Evolutionary conservation across 2,329 filamentous ascomycete genomes (phyloP).

Genomic region (Hyphodiscus sp.): DNA sequence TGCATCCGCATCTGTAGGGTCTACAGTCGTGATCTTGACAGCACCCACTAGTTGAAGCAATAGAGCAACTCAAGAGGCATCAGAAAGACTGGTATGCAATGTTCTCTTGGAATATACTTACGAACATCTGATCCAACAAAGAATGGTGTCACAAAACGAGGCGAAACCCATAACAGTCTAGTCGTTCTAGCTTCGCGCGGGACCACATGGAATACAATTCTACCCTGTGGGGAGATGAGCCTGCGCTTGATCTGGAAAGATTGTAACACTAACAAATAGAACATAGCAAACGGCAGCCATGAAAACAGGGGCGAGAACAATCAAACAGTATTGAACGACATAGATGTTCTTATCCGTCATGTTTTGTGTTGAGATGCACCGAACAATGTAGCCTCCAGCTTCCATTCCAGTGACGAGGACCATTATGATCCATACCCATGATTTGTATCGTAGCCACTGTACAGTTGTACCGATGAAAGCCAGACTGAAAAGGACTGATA

Average conservation of each 20-base stretch:
- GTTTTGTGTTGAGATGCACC: constrained; percentile 16
- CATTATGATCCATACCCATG: constrained; percentile 31
- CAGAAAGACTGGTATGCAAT: not conserved
- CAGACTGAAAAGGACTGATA: constrained; percentile 25
- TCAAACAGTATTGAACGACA: constrained; percentile 24
- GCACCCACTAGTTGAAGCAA: constrained; percentile 21
- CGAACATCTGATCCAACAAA: constrained; percentile 25
- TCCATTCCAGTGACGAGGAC: constrained; percentile 23
- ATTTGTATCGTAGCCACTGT: constrained; percentile 30
- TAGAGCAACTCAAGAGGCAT: constrained; percentile 15
- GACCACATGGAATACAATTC: constrained; percentile 28
- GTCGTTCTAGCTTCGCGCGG: constrained; percentile 16
- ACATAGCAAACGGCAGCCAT: constrained; percentile 30
- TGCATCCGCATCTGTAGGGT: constrained; percentile 28
- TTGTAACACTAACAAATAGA: constrained; percentile 20
- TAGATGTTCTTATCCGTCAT: constrained; percentile 16
- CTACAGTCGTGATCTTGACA: constrained; percentile 35
- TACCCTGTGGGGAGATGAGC: constrained; percentile 10
- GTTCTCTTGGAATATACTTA: constrained; percentile 1
- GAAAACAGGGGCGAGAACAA: constrained; percentile 29
- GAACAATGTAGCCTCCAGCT: constrained; percentile 18
- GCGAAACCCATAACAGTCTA: constrained; percentile 22
- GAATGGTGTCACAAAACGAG: constrained; percentile 23
- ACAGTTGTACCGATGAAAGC: constrained; percentile 24
- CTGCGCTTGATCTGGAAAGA: not conserved